Percentiles rank a stretch among this genome's conserved stretches.
phyloP scores from a whole-genome alignment of 2,329 filamentous ascomycete genomes.

The Penicillium palitans region DNA sequence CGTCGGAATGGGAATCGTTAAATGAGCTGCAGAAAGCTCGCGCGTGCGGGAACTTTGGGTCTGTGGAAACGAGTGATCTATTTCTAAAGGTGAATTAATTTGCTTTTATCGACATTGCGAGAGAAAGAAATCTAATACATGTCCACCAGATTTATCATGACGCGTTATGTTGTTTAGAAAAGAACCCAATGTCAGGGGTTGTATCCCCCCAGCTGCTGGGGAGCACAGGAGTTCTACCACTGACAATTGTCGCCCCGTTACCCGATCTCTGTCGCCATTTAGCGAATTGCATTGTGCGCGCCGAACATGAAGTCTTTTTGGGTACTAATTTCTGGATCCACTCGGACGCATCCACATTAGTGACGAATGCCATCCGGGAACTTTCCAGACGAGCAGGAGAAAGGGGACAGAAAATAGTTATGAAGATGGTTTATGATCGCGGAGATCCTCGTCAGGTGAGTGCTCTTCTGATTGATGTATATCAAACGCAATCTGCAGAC shows the following conservation, averaged over 20 bases:
- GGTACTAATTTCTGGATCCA: slow-evolving; percentile 76
- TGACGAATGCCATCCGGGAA: slow-evolving; percentile 68
- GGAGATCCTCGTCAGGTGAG: slow-evolving; percentile 62
- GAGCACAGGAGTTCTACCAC: slow-evolving; percentile 62
- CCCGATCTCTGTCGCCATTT: slow-evolving; percentile 73
- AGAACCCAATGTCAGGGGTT: slow-evolving; percentile 46
- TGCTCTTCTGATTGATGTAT: not conserved
- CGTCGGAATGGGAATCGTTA: slow-evolving; percentile 19
- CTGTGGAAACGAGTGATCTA: slow-evolving; percentile 62
- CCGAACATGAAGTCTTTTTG: slow-evolving; percentile 70
- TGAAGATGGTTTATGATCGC: slow-evolving; percentile 76
- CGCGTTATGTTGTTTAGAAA: slow-evolving; percentile 50
- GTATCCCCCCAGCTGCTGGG: slow-evolving; percentile 62
- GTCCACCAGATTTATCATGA: slow-evolving; percentile 61
- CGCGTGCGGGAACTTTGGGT: slow-evolving; percentile 68
- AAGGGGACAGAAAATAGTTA: slow-evolving; percentile 58
- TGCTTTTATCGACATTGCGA: not conserved
- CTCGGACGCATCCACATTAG: slow-evolving; percentile 65
- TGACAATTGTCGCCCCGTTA: slow-evolving; percentile 68
- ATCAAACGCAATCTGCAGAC: not conserved
- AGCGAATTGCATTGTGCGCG: slow-evolving; percentile 72
- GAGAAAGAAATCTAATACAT: not conserved
- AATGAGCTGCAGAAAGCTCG: slow-evolving; percentile 56
- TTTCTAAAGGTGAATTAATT: slow-evolving; percentile 57
- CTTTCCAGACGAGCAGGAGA: slow-evolving; percentile 65